A percentile compares a stretch with the other conserved stretches of the same genome.
phyloP scores from a whole-genome alignment of 345 rosid genomes.

The Dovyalis caffra region DNA sequence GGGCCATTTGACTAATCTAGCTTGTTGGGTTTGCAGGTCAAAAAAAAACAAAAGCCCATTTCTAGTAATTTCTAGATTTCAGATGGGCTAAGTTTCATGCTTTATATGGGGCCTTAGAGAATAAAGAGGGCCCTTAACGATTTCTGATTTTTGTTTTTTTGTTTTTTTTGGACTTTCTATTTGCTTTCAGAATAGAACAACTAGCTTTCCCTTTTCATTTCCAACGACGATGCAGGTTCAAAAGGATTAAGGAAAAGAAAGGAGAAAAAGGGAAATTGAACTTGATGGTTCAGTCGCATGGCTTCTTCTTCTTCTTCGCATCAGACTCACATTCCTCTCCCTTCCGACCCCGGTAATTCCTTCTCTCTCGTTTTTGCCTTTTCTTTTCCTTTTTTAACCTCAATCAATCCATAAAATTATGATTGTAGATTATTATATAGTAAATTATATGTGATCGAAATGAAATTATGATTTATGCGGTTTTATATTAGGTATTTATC shows the following conservation, averaged over 20 bases:
- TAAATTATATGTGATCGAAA: neutral
- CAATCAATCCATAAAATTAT: neutral
- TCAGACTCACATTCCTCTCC: conserved; percentile 50
- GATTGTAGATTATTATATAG: neutral
- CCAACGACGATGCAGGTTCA: neutral
- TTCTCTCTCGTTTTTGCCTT: neutral
- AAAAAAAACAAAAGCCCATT: too few relatives aligned
- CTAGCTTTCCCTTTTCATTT: too few relatives aligned
- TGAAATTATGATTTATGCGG: neutral
- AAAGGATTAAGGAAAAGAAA: neutral
- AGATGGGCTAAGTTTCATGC: too few relatives aligned
- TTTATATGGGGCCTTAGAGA: too few relatives aligned
- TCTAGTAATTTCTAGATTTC: too few relatives aligned
- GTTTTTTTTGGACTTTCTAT: too few relatives aligned
- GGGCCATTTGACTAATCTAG: too few relatives aligned
- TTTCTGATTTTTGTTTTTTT: too few relatives aligned
- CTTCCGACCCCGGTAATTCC: conserved; percentile 41
- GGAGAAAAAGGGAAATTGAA: neutral
- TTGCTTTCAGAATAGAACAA: too few relatives aligned
- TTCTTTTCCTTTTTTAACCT: neutral
- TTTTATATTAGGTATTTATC: neutral
- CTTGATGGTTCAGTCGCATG: conserved; percentile 49
- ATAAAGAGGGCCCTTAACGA: too few relatives aligned
- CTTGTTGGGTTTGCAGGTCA: too few relatives aligned
- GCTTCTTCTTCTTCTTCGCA: conserved; percentile 59